These are phyloP conservation scores for Neostapfia colusana DNA, from an alignment of 176 grass and related monocot genomes.

Conservation along the genomic window DNA sequence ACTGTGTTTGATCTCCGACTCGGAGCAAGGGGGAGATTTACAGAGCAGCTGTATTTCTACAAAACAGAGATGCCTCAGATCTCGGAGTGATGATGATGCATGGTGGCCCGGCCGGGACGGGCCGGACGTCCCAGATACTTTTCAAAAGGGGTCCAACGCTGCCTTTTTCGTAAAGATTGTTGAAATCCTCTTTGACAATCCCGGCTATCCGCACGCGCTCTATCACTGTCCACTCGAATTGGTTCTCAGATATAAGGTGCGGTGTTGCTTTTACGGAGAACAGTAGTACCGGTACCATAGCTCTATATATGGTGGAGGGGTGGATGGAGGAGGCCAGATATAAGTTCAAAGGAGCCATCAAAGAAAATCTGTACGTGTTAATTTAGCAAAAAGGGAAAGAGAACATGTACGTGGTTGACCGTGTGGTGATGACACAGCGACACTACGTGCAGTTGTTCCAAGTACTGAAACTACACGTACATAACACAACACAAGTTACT, in stretches of 20 bases:
- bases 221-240: slow-evolving; percentile 25
- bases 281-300: not conserved
- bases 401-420: too few species aligned
- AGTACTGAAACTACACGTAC: too few species aligned
- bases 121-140: not conserved
- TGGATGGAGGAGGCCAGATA: too few species aligned
- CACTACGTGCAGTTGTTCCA: too few species aligned
- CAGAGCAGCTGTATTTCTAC: not conserved
- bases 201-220: not conserved
- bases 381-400: too few species aligned
- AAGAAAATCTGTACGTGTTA: too few species aligned
- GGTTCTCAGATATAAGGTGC: not conserved
- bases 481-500: too few species aligned
- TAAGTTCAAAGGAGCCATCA: too few species aligned
- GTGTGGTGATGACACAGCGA: too few species aligned
- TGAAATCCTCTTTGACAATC: slow-evolving; percentile 23
- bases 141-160: not conserved
- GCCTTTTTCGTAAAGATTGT: slow-evolving; percentile 7
- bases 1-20: not conserved
- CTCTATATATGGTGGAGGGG: too few species aligned
- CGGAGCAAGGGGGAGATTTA: slow-evolving; percentile 11
- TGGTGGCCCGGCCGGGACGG: not conserved
- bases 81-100: not conserved
- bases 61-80: not conserved
- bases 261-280: not conserved